Base-by-base conservation (phyloP, 768 basidiomycete genomes). In the Chalciporus pseudorubinellus region DNA sequence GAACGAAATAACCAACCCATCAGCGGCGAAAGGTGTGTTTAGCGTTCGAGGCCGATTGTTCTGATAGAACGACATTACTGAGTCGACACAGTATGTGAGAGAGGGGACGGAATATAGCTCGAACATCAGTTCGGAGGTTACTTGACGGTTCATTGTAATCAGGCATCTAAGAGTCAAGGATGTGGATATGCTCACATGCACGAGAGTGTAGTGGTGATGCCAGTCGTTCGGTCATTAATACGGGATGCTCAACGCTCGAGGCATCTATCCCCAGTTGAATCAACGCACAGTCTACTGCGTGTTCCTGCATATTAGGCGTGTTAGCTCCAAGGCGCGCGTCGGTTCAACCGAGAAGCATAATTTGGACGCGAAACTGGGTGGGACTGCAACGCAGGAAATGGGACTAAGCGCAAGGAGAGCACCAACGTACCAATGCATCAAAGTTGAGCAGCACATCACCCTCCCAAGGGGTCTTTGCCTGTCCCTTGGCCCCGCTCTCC, bases 91-190 rank as follows among this genome's bases (percentile, higher is more conserved):
- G 71, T 90, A 98, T 4, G 89, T 76, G 42, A 98, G 76, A 6
- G 87, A 84, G 1, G 95, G 95, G 4, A 87, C 92, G 5, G 78
- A 77, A 65, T 98, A 99, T 40, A 84, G 79, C 71, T 99, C 97
- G 64, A 99, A 99, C 71, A 99, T 82, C 26, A 99, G 83, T 63
- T 99, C 97, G 0, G 94, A 94, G 9, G 94, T 95, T 49, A 97
- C 92, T 95, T 61, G 39, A 39, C 26, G 33, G 38, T 24, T 44
- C 39, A 31, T n/a, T 44, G 39, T 50, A 6, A 34, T 39, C 24
- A 7, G 21, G 44, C 18, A 36, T 38, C 28, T 10, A 19, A 31
- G 1, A 24, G 36, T 6, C 28, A 44, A 11, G 20, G 47, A 41
- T 39, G 2, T 38, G 47, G 34, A 18, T 36, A 18, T 16, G 80